Percentiles rank a stretch among this genome's conserved stretches.
phyloP scores from a whole-genome alignment of 2,329 filamentous ascomycete genomes.

The Microdochium nivale region DNA sequence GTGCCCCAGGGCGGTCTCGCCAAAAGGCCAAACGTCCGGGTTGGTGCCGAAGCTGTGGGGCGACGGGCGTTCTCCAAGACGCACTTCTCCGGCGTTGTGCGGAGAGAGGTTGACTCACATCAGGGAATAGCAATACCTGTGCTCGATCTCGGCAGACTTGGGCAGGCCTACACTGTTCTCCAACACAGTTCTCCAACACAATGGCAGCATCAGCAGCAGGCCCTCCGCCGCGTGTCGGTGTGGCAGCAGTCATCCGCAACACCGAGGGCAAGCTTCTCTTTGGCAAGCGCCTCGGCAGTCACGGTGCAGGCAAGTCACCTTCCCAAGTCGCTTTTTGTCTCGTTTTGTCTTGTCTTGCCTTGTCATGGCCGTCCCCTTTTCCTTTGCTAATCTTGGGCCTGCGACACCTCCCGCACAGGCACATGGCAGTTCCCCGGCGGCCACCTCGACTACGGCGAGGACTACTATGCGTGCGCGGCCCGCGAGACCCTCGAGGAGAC shows the following conservation, averaged over 20 bases:
- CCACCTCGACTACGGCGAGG: constrained; percentile 64
- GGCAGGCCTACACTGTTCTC: too few species aligned
- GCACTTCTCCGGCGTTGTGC: too few species aligned
- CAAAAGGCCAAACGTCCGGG: too few species aligned
- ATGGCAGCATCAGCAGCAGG: not conserved
- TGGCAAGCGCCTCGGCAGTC: constrained; percentile 37
- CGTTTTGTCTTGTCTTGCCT: not conserved
- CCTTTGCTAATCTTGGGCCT: not conserved
- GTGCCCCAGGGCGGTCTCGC: too few species aligned
- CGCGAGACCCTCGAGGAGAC: constrained; percentile 68
- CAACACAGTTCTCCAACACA: not conserved
- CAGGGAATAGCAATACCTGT: too few species aligned
- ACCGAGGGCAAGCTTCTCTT: constrained; percentile 33
- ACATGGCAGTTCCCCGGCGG: constrained; percentile 65
- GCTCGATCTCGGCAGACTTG: too few species aligned
- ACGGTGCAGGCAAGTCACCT: constrained; percentile 33
- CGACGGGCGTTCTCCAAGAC: too few species aligned
- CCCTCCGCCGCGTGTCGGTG: constrained; percentile 32
- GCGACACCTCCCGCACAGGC: constrained; percentile 24
- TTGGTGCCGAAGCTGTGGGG: too few species aligned
- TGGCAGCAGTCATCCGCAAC: constrained; percentile 36
- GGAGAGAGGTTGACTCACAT: too few species aligned
- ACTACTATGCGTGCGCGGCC: constrained; percentile 50
- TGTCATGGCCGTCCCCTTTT: too few species aligned
- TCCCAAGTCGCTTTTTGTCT: too few species aligned